Evolutionary conservation across 1,284 basidiomycete genomes (phyloP), one percentile per base, ranked within the genome.

Genomic region (Ceratobasidium sp.): DNA sequence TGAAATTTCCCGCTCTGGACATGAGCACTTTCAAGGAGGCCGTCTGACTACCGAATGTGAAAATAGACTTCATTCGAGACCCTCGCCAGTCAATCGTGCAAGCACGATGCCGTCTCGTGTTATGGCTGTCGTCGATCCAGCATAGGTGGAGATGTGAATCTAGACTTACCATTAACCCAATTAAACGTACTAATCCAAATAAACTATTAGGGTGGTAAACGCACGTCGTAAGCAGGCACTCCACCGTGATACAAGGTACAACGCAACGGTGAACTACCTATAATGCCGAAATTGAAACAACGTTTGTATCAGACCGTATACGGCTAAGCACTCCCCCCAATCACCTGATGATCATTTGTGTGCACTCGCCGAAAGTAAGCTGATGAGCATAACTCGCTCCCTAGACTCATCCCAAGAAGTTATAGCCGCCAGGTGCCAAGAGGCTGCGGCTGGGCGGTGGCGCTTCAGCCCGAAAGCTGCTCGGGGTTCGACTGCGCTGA

Each of bases 1-100:
- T 49, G 28, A 73, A 73, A 28, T 42, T 60, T n/a, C 69, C 35
- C 37, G 69, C 47, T 31, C 35, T 73, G 8, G 42, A 56, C n/a
- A 49, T 17, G 10, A 73, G 39, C n/a, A n/a, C 31, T 31, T 42
- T 37, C 26, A 61, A 28, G 23, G 45, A 45, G 13, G 37, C 69
- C 10, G 37, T 35, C 35, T 73, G 54, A 39, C 69, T 37, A 28
- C 56, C 42, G 33, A 58, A 20, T 15, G 10, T 61, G 42, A 47
- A 15, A 13, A 42, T 51, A 11, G 69, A 61, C 26, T 73, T 49
- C 28, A 45, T 45, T 26, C 39, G 35, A 15, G 69, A 61, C 28
- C 26, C 28, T 28, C 28, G 26, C 56, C 69, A 73, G 42, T 49
- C 42, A 47, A 61, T 61, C 23, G 42, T 37, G 45, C 69, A 51